Evolutionary conservation across 176 grass and related monocot species (phyloP).

Genomic region (Chloris gayana): DNA sequence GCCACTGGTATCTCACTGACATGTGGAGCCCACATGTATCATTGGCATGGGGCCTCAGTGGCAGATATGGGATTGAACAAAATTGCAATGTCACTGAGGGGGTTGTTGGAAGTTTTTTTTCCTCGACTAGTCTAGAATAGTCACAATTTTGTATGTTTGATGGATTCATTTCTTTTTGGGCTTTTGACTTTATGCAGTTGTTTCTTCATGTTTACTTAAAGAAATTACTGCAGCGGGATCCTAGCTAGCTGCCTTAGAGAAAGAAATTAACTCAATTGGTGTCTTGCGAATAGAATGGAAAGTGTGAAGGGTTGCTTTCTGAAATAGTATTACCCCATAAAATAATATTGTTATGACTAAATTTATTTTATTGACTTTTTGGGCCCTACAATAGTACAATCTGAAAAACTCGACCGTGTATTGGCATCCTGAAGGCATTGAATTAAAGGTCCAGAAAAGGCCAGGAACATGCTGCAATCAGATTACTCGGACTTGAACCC

Average conservation of each 20-base stretch:
- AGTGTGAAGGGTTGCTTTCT: conserved; percentile 15
- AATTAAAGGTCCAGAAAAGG: not conserved
- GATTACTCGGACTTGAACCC: not conserved
- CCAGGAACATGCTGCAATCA: not conserved
- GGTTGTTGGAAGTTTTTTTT: not conserved
- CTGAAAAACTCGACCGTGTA: not conserved
- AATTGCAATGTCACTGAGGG: too few relatives aligned
- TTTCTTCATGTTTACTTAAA: not conserved
- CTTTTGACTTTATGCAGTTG: not conserved
- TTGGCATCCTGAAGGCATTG: not conserved
- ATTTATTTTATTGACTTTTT: not conserved
- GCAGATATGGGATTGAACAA: too few relatives aligned
- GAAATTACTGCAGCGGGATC: not conserved
- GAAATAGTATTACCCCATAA: not conserved
- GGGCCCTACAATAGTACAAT: not conserved
- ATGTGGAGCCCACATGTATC: too few relatives aligned
- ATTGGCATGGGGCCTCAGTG: too few relatives aligned
- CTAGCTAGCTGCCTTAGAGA: not conserved
- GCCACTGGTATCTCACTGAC: too few relatives aligned
- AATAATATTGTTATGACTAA: not conserved
- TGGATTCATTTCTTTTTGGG: not conserved
- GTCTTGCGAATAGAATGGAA: not conserved
- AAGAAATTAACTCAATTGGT: not conserved
- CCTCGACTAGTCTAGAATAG: not conserved
- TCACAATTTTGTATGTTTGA: not conserved